A percentile compares a stretch with the other conserved stretches of the same genome.
Conservation (phyloP, 2,329 filamentous ascomycete genomes). For the Lojkania enalia region DNA sequence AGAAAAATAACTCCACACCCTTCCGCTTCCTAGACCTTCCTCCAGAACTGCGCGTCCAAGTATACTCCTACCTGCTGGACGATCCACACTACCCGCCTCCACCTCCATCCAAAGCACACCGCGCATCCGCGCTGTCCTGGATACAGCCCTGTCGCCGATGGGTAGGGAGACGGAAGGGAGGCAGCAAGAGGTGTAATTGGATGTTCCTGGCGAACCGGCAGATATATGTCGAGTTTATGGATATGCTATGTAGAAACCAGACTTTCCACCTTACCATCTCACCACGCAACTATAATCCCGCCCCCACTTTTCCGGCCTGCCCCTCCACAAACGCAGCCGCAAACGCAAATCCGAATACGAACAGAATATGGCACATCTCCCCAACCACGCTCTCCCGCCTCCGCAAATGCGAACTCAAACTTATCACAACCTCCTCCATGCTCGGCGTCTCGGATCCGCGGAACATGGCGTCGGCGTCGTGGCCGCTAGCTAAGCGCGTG, state of each 20-base stretch:
- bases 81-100: conserved; percentile 34
- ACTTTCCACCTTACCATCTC: conserved; percentile 40
- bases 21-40: conserved; percentile 38
- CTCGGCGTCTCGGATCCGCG: conserved; percentile 42
- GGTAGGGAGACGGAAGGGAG: not conserved
- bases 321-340: not conserved
- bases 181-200: conserved; percentile 19
- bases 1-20: too few relatives aligned
- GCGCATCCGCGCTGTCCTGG: conserved; percentile 21
- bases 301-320: conserved; percentile 1
- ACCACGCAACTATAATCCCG: conserved; percentile 30
- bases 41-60: conserved; percentile 38
- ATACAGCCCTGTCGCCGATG: conserved; percentile 16
- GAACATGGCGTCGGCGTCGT: conserved; percentile 35
- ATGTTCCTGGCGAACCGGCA: conserved; percentile 40
- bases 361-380: conserved; percentile 34
- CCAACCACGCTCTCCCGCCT: conserved; percentile 24
- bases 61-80: conserved; percentile 37
- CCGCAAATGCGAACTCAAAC: conserved; percentile 31
- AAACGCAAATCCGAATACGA: not conserved
- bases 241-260: conserved; percentile 34
- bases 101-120: conserved; percentile 9
- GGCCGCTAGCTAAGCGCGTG: conserved; percentile 35
- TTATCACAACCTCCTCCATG: conserved; percentile 41
- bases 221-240: conserved; percentile 40